A percentile compares a stretch with the other conserved stretches of the same genome.
Evolutionary conservation across 139 green algal genomes (phyloP).

Genomic region (Monoraphidium neglectum): DNA sequence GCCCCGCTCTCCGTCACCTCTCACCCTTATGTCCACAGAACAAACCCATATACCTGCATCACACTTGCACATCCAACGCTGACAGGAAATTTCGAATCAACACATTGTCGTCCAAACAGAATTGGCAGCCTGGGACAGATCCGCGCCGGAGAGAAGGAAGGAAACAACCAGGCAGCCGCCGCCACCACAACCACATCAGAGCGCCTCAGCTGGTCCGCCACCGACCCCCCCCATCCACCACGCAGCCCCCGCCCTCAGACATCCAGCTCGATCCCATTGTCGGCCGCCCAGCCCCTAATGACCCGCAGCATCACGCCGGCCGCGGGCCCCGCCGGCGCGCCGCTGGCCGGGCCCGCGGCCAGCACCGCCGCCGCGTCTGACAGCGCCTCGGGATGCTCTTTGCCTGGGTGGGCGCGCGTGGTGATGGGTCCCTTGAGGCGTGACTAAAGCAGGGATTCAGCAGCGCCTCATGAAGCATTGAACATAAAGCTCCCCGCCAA

Average conservation of each 20-base stretch:
- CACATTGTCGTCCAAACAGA: no score
- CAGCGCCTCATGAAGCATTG: neutral
- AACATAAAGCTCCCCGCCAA: neutral
- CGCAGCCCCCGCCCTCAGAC: neutral
- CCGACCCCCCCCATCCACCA: neutral
- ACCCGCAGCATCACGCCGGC: conserved; percentile 41
- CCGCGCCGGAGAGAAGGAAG: no score
- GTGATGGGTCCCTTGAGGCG: no score
- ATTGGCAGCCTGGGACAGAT: no score
- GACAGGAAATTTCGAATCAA: no score
- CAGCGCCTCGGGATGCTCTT: conserved; percentile 17
- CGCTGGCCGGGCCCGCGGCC: conserved; percentile 30
- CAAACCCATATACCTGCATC: no score
- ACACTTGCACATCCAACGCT: no score
- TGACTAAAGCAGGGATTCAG: no score
- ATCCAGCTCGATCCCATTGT: conserved; percentile 43
- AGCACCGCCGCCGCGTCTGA: conserved; percentile 52
- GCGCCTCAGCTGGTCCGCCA: neutral
- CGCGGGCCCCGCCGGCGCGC: conserved; percentile 14
- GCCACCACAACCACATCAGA: neutral
- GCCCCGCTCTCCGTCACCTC: no score
- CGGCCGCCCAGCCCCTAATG: conserved; percentile 55
- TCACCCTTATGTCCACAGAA: no score
- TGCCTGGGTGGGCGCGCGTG: neutral
- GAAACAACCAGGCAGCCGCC: neutral